Evolutionary conservation across 176 grass and related monocot species (phyloP), one percentile per base, ranked within the genome.

Genomic region (Oropetium thomaeum): DNA sequence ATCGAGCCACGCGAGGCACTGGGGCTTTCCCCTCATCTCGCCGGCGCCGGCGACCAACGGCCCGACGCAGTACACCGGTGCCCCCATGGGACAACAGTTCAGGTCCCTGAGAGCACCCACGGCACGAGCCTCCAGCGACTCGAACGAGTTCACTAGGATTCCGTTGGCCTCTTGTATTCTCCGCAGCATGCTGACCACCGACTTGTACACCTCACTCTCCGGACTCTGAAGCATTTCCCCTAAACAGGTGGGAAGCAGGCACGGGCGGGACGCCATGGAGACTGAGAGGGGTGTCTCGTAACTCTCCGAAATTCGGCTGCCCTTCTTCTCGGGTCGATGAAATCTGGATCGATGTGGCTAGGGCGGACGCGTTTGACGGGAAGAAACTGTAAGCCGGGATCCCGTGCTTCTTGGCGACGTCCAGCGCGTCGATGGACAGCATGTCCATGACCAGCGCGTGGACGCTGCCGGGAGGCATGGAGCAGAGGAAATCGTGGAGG

Each of bases 1-100:
- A 42, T 87, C 49, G 0, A 93, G 66, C 91, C 91, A 93, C 5
- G 13, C 20, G 5, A 93, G 38, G 57, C 87, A 93, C 67, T 79
- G 62, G 28, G 87, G 52, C 52, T 87, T 2, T 22, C 10, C 1
- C 40, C 6, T 0, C 29, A 19, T 5, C 30, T 14, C 0, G 10
- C 19, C 38, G 28, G 40, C 15, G 1, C 54, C 25, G 0, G 8
- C 57, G 29, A 81, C 45, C n/a, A 82, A 20, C 19, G 84, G 84
- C 10, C 84, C 84, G 7, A 85, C 14, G 31, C 51, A 53, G 53
- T 85, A 79, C 5, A 65, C 31, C 0, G 51, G 22, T 5, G 19
- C 17, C 48, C 2, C 10, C 19, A 0, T 20, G 6, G 48, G 52
- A 8, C 22, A 66, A 23, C 9, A 0, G 0, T 4, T 28, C 11